phyloP scores from a whole-genome alignment of 768 basidiomycete species.

The Gymnopilus junonius region DNA sequence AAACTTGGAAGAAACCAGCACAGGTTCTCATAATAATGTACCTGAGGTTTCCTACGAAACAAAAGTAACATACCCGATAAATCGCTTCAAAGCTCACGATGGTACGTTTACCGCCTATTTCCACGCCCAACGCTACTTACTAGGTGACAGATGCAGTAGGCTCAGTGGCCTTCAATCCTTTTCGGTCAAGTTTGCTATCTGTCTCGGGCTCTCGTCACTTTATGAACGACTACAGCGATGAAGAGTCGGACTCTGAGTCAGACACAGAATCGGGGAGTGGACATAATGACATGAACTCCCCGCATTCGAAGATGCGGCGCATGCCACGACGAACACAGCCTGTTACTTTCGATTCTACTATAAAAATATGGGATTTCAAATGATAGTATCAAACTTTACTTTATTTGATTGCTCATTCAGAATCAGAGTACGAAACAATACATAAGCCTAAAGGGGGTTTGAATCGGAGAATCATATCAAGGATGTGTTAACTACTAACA shows the following conservation, averaged over 20 bases:
- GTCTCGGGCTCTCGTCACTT: constrained; percentile 84
- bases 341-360: constrained; percentile 35
- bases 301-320: not conserved
- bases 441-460: too few relatives aligned
- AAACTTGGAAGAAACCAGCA: not conserved
- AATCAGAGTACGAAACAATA: too few relatives aligned
- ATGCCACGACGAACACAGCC: constrained; percentile 26
- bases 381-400: too few relatives aligned
- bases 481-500: too few relatives aligned
- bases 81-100: constrained; percentile 56
- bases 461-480: too few relatives aligned
- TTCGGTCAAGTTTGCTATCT: constrained; percentile 59
- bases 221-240: constrained; percentile 30
- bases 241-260: constrained; percentile 24
- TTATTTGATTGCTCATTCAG: too few relatives aligned
- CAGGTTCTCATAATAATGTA: not conserved
- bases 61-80: constrained; percentile 25
- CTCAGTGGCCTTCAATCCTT: constrained; percentile 75
- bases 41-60: not conserved
- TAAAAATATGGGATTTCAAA: constrained; percentile 37
- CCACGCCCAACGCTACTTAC: not conserved
- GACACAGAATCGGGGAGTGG: not conserved
- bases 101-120: constrained; percentile 40
- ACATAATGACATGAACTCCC: not conserved
- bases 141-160: constrained; percentile 68